Conservation (phyloP, 2,329 filamentous ascomycete genomes). For the Sporothrix curviconia region DNA sequence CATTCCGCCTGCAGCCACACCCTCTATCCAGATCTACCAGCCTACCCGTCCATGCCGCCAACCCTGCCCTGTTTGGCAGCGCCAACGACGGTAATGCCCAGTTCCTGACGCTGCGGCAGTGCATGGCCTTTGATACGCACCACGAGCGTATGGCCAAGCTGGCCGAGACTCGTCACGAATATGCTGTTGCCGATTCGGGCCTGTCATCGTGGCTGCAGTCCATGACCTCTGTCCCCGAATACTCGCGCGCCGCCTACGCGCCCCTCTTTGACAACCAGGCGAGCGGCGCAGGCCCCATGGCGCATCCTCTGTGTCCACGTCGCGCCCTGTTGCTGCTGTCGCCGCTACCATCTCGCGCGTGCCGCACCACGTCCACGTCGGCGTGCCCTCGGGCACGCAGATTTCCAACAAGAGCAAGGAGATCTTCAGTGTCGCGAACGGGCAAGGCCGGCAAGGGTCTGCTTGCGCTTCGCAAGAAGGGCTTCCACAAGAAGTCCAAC, state of each 20-base stretch:
- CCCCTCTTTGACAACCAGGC: constrained; percentile 21
- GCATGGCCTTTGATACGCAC: constrained; percentile 60
- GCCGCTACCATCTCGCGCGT: constrained; percentile 26
- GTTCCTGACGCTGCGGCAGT: constrained; percentile 47
- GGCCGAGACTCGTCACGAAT: constrained; percentile 63
- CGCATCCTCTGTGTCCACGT: constrained; percentile 13
- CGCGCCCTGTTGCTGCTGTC: constrained; percentile 8
- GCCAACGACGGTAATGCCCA: constrained; percentile 21
- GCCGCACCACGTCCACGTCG: constrained; percentile 33
- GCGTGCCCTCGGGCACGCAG: constrained; percentile 47
- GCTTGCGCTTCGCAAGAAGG: constrained; percentile 84
- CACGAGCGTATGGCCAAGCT: constrained; percentile 68
- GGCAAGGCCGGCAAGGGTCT: constrained; percentile 86
- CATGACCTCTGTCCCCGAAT: constrained; percentile 43
- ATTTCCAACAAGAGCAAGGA: constrained; percentile 84
- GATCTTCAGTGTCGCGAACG: constrained; percentile 67
- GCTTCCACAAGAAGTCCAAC: constrained; percentile 42
- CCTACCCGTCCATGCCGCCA: not conserved
- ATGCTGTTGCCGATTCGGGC: constrained; percentile 67
- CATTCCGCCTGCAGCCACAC: constrained; percentile 8
- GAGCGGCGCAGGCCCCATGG: constrained; percentile 16
- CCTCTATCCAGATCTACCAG: constrained; percentile 33
- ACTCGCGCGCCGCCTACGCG: constrained; percentile 31
- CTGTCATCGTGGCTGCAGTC: constrained; percentile 49
- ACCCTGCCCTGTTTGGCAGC: constrained; percentile 6